Conservation (phyloP, 805 yeast genomes). For the Dipodascopsis tothii region DNA sequence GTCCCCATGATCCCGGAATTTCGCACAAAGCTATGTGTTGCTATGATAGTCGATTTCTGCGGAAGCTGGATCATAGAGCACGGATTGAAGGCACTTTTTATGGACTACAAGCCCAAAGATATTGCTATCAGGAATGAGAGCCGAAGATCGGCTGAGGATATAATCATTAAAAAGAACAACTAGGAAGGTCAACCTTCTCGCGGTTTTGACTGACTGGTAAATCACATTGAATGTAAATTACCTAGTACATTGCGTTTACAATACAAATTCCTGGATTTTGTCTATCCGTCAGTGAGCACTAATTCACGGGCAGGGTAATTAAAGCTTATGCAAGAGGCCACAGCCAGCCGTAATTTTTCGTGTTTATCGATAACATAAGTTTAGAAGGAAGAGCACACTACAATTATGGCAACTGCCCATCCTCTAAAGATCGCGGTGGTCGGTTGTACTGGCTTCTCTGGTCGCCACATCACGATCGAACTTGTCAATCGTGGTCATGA, state of each 20-base stretch:
- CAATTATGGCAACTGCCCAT: neutral
- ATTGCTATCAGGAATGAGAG: slow-evolving; percentile 46
- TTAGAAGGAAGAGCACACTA: too few species aligned
- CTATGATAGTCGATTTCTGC: slow-evolving; percentile 68
- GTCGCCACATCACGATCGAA: slow-evolving; percentile 8
- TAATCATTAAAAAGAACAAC: slow-evolving; percentile 12
- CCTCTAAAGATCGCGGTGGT: slow-evolving; percentile 4
- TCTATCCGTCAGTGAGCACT: too few species aligned
- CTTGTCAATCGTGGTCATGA: slow-evolving; percentile 8
- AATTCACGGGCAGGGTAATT: too few species aligned
- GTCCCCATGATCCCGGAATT: slow-evolving; percentile 74
- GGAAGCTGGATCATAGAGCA: slow-evolving; percentile 72
- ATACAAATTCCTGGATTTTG: too few species aligned
- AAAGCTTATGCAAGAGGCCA: too few species aligned
- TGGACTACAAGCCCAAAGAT: slow-evolving; percentile 88
- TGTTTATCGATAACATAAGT: too few species aligned
- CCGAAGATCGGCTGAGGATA: slow-evolving; percentile 10
- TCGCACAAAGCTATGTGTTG: slow-evolving; percentile 66
- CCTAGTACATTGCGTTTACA: too few species aligned
- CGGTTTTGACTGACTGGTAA: too few species aligned
- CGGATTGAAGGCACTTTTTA: slow-evolving; percentile 72
- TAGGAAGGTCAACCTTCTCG: too few species aligned
- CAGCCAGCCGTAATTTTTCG: too few species aligned
- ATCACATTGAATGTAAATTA: too few species aligned
- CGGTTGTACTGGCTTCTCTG: slow-evolving; percentile 10